These are phyloP conservation scores for Boletus insuetus DNA, from an alignment of 768 basidiomycete species.

Conservation along the genomic window DNA sequence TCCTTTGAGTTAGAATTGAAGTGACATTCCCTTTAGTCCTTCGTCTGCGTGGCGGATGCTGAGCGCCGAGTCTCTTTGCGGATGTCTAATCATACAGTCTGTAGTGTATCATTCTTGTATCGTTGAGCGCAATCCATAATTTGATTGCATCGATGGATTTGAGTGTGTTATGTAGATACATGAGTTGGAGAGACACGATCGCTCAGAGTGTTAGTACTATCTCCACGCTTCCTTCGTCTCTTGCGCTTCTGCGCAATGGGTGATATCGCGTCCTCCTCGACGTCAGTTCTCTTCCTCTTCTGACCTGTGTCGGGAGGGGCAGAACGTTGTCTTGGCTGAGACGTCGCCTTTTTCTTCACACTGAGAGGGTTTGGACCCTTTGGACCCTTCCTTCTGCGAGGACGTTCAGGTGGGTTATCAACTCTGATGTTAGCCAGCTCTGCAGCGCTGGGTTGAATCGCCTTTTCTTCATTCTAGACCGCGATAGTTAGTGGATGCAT, in stretches of 20 bases:
- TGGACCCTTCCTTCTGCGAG: conserved; percentile 63
- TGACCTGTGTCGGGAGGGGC: not conserved
- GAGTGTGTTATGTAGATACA: not conserved
- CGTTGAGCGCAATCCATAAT: not conserved
- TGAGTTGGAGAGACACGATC: not conserved
- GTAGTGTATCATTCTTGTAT: conserved; percentile 7
- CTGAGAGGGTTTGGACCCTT: conserved; percentile 93
- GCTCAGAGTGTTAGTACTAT: not conserved
- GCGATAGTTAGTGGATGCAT: not conserved
- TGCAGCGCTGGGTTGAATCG: conserved; percentile 48
- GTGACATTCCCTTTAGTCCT: conserved; percentile 43
- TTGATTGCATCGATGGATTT: not conserved
- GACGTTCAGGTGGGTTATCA: conserved; percentile 32
- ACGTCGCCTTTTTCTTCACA: conserved; percentile 77
- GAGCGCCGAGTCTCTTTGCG: conserved; percentile 5
- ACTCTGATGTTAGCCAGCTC: conserved; percentile 46
- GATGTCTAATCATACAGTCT: no score
- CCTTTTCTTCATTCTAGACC: conserved; percentile 61
- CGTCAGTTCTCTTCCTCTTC: conserved; percentile 18
- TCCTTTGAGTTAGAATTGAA: rapidly evolving
- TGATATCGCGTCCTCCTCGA: not conserved
- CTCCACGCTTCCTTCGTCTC: conserved; percentile 15
- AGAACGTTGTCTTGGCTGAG: not conserved
- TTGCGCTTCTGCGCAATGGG: conserved; percentile 20
- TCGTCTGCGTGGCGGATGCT: conserved; percentile 78